phyloP scores from a whole-genome alignment of 2,329 filamentous ascomycete genomes.

The Epichloe hybrida region DNA sequence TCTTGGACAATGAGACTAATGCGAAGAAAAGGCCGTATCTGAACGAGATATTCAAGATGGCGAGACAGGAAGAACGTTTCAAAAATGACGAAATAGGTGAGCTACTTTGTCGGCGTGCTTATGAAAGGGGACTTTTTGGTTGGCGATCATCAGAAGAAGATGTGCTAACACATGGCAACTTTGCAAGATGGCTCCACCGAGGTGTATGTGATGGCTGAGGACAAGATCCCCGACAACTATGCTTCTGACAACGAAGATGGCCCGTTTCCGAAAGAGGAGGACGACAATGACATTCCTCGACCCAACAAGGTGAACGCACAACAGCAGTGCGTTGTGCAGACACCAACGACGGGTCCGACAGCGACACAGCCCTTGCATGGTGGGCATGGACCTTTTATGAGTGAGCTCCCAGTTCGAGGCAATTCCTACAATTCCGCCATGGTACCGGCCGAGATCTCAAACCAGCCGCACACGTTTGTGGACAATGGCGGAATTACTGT shows the following conservation, averaged over 20 bases:
- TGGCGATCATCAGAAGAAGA: background rate
- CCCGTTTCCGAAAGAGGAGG: slow-evolving; percentile 26
- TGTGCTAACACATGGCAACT: slow-evolving; percentile 3
- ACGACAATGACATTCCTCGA: slow-evolving; percentile 26
- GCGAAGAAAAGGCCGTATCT: slow-evolving; percentile 40
- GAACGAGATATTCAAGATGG: slow-evolving; percentile 49
- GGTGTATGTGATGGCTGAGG: slow-evolving; percentile 38
- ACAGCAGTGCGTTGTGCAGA: slow-evolving; percentile 22
- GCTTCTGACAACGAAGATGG: slow-evolving; percentile 33
- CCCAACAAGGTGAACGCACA: slow-evolving; percentile 18
- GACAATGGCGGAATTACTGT: slow-evolving; percentile 24
- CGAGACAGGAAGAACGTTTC: slow-evolving; percentile 41
- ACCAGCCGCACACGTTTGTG: slow-evolving; percentile 28
- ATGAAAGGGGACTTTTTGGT: background rate
- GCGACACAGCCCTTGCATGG: slow-evolving; percentile 19
- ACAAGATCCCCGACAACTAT: slow-evolving; percentile 34
- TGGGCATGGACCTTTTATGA: slow-evolving; percentile 23
- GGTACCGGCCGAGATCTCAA: slow-evolving; percentile 26
- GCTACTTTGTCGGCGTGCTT: slow-evolving; percentile 5
- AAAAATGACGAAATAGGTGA: slow-evolving; percentile 44
- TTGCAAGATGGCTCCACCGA: slow-evolving; percentile 32
- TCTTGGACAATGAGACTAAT: slow-evolving; percentile 43
- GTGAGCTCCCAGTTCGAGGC: slow-evolving; percentile 30
- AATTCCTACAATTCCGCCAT: slow-evolving; percentile 27
- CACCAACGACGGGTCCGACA: slow-evolving; percentile 23